Conservation (phyloP, 352 stramenopile species). For the Plasmopara viticola region DNA sequence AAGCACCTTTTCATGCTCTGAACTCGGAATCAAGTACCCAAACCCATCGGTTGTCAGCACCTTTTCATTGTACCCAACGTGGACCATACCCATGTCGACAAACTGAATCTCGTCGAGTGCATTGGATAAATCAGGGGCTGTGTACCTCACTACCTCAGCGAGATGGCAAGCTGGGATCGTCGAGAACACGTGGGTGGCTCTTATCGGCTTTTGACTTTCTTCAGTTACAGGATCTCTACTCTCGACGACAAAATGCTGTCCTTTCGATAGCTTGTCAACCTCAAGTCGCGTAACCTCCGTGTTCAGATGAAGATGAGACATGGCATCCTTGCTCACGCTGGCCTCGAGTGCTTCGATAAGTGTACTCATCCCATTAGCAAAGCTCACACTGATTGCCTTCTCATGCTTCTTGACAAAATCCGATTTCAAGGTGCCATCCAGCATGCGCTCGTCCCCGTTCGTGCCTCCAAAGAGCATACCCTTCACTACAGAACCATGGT, state of each 20-base stretch:
- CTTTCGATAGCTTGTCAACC: slow-evolving; percentile 10
- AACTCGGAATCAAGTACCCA: slow-evolving; percentile 76
- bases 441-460: slow-evolving; percentile 30
- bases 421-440: slow-evolving; percentile 66
- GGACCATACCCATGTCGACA: slow-evolving; percentile 77
- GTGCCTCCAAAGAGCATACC: slow-evolving; percentile 53
- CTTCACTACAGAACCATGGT: slow-evolving; percentile 72
- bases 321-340: slow-evolving; percentile 36
- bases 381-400: slow-evolving; percentile 81
- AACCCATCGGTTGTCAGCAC: slow-evolving; percentile 71
- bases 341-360: slow-evolving; percentile 50
- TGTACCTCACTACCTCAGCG: slow-evolving; percentile 32
- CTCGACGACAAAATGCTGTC: slow-evolving; percentile 33
- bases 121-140: slow-evolving; percentile 39
- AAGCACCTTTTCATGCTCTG: slow-evolving; percentile 64
- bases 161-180: slow-evolving; percentile 66
- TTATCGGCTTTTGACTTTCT: slow-evolving; percentile 27
- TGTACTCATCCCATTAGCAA: slow-evolving; percentile 68
- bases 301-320: slow-evolving; percentile 36
- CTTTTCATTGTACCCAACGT: slow-evolving; percentile 60
- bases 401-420: slow-evolving; percentile 64
- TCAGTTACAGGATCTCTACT: slow-evolving; percentile 30
- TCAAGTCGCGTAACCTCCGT: slow-evolving; percentile 29
- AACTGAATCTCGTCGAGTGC: slow-evolving; percentile 66
- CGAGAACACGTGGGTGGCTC: slow-evolving; percentile 68